These are phyloP conservation scores for Colletotrichum chrysophilum DNA, from an alignment of 2,329 filamentous ascomycete species.

Conservation along the genomic window DNA sequence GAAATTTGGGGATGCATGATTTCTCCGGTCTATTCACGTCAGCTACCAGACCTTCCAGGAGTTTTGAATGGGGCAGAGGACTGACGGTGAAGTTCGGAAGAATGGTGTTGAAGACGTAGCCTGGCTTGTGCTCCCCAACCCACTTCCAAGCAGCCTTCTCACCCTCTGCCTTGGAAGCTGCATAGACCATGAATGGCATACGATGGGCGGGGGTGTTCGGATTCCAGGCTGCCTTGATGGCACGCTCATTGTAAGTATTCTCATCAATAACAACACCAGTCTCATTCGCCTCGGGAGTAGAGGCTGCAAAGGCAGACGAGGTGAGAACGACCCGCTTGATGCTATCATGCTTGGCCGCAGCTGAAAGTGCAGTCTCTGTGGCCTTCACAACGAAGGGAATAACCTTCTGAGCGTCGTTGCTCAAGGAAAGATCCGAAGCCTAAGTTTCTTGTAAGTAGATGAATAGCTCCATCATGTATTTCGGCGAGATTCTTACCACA, in stretches of 20 bases:
- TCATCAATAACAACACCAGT: conserved; percentile 21
- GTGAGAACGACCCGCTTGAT: conserved; percentile 47
- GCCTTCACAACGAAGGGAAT: conserved; percentile 37
- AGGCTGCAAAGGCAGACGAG: conserved; percentile 33
- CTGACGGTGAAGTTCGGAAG: conserved; percentile 32
- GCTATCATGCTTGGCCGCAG: conserved; percentile 35
- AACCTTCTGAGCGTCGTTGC: conserved; percentile 40
- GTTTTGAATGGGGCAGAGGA: background rate
- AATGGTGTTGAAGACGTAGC: conserved; percentile 34
- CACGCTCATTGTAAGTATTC: conserved; percentile 39
- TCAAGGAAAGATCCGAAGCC: conserved; percentile 38
- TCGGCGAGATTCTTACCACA: conserved; percentile 17
- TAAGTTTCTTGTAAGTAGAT: conserved; percentile 24
- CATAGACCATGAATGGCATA: conserved; percentile 32
- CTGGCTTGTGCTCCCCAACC: conserved; percentile 33
- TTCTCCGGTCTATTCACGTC: background rate
- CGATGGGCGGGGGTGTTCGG: conserved; percentile 36
- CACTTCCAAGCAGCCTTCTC: conserved; percentile 45
- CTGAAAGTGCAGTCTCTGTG: conserved; percentile 32
- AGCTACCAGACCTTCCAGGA: too few species aligned
- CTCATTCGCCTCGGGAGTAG: conserved; percentile 22
- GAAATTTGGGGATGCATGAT: conserved; percentile 12
- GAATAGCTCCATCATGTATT: fast-evolving
- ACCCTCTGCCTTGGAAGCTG: conserved; percentile 40
- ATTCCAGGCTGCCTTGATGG: conserved; percentile 39